These are phyloP conservation scores for Flaveria brownii DNA, from an alignment of 129 eudicot genomes.

Conservation along the genomic window DNA sequence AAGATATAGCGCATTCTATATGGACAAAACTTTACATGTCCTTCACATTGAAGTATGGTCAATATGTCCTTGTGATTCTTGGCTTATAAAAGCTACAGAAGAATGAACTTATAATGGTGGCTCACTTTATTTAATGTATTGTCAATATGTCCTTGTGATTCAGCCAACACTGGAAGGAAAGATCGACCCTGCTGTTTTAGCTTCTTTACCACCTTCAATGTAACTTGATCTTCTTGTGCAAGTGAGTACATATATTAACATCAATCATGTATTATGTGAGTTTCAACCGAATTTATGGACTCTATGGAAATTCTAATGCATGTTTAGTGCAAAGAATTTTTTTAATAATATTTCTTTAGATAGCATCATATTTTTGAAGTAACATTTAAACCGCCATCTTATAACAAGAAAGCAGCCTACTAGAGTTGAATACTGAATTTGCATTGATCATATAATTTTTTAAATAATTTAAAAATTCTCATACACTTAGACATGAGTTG, in stretches of 20 bases:
- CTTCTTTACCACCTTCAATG: conserved; percentile 96
- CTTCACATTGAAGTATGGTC: background rate
- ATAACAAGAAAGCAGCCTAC: no score
- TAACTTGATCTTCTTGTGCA: conserved; percentile 98
- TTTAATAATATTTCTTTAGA: no score
- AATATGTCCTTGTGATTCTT: background rate
- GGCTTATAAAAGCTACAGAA: background rate
- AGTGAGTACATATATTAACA: conserved; percentile 39
- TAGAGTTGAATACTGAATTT: no score
- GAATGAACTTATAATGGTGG: conserved; percentile 11
- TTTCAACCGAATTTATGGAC: background rate
- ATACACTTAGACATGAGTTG: no score
- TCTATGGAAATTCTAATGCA: no score
- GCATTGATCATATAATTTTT: no score
- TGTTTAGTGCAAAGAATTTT: no score
- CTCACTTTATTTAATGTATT: background rate
- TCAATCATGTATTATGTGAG: conserved; percentile 2
- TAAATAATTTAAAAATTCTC: no score
- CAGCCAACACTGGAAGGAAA: conserved; percentile 81
- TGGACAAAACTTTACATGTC: background rate
- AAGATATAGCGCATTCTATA: conserved; percentile 12
- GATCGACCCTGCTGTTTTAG: conserved; percentile 90
- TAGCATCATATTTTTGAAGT: no score
- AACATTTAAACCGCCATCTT: no score
- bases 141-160: conserved; percentile 10